Conservation (phyloP, 257 asterid genomes). For the Gynochthodes officinalis region DNA sequence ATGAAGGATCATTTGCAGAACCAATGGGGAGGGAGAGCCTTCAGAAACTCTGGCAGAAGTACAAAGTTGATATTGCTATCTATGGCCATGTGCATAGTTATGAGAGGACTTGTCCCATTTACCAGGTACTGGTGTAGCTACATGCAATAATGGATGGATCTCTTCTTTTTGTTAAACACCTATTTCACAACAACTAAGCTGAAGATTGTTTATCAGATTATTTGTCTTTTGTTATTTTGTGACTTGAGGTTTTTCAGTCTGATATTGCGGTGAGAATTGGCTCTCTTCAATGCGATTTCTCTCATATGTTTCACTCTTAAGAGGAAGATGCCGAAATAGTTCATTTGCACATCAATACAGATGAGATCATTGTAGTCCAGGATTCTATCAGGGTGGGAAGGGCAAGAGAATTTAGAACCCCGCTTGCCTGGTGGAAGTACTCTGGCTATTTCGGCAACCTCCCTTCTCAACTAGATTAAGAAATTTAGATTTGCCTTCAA, state of each 20-base stretch:
- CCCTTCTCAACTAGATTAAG: not conserved
- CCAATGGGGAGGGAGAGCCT: slow-evolving; percentile 93
- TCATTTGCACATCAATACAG: not conserved
- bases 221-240: not conserved
- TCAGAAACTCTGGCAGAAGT: slow-evolving; percentile 90
- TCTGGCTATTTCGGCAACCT: not conserved
- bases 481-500: not conserved
- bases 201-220: not conserved
- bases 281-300: not conserved
- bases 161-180: not conserved
- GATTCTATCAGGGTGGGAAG: not conserved
- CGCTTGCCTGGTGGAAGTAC: too few species aligned
- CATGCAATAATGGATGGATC: not conserved
- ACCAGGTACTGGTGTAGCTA: slow-evolving; percentile 46
- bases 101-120: slow-evolving; percentile 74
- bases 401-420: not conserved
- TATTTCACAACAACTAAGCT: not conserved
- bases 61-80: slow-evolving; percentile 79
- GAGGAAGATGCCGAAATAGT: not conserved
- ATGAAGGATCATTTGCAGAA: slow-evolving; percentile 71
- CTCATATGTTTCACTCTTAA: not conserved
- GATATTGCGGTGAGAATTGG: not conserved
- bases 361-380: not conserved
- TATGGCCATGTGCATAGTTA: slow-evolving; percentile 74
- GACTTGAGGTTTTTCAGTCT: not conserved